Percentiles rank a stretch among this genome's conserved stretches.
phyloP scores from a whole-genome alignment of 2,329 filamentous ascomycete genomes.

The Sordariomycetes sp. region DNA sequence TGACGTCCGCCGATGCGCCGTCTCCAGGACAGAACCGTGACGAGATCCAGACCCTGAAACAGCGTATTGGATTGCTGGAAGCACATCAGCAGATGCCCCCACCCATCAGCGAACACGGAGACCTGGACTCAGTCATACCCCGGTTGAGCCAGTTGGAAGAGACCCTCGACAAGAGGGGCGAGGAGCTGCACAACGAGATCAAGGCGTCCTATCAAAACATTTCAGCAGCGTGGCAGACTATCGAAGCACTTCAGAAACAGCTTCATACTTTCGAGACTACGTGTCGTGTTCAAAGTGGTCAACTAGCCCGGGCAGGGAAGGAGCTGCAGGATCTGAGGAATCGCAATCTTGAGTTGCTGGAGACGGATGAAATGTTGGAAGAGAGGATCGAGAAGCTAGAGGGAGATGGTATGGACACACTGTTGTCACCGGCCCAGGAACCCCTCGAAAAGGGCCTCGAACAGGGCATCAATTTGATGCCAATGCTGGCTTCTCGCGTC shows the following conservation, averaged over 20 bases:
- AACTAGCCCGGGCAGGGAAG: conserved; percentile 27
- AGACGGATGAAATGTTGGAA: conserved; percentile 41
- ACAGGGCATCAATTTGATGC: too few species aligned
- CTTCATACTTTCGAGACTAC: conserved; percentile 23
- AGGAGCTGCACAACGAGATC: conserved; percentile 41
- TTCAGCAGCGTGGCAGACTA: conserved; percentile 42
- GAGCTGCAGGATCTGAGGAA: conserved; percentile 35
- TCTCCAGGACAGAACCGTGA: conserved; percentile 40
- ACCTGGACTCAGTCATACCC: conserved; percentile 26
- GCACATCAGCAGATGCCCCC: conserved; percentile 1
- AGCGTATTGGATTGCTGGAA: conserved; percentile 4
- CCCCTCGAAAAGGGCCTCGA: conserved; percentile 1
- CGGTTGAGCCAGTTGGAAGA: conserved; percentile 45
- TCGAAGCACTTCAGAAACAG: conserved; percentile 33
- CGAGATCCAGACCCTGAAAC: conserved; percentile 9
- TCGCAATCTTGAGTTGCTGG: conserved; percentile 38
- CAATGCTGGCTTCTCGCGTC: too few species aligned
- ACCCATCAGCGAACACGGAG: conserved; percentile 23
- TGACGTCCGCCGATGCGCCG: conserved; percentile 33
- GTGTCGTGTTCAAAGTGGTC: conserved; percentile 28
- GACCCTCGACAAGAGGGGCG: conserved; percentile 39
- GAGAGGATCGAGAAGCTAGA: conserved; percentile 43
- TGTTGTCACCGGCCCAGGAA: conserved; percentile 14
- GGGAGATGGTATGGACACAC: conserved; percentile 8
- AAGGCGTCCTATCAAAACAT: conserved; percentile 47